A percentile compares a stretch with the other conserved stretches of the same genome.
Conservation (phyloP, 2,329 filamentous ascomycete genomes). For the Fusarium torulosum region DNA sequence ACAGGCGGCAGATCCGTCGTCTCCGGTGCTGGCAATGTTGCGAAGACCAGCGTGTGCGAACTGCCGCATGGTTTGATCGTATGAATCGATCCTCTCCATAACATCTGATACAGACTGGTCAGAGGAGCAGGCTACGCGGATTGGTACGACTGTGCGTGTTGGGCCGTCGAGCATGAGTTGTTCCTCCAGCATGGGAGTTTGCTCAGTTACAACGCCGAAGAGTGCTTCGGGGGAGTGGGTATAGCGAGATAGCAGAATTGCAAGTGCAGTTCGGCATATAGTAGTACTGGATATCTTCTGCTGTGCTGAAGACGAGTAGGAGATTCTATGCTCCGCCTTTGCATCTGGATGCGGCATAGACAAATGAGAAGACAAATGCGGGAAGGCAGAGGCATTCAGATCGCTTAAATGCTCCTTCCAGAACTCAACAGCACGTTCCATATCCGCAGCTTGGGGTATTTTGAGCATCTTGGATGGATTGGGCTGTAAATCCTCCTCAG, state of each 20-base stretch:
- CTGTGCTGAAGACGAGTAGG: rapidly evolving
- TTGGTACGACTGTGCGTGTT: conserved; percentile 3
- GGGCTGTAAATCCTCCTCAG: background rate
- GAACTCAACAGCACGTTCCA: background rate
- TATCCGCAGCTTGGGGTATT: background rate
- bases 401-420: background rate
- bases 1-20: conserved; percentile 14
- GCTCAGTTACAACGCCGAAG: conserved; percentile 12
- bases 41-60: conserved; percentile 6
- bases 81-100: background rate
- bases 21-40: background rate
- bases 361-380: background rate
- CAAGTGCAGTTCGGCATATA: conserved; percentile 7
- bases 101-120: background rate
- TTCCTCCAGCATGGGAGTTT: background rate
- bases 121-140: conserved; percentile 3
- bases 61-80: background rate
- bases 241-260: conserved; percentile 12
- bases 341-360: background rate
- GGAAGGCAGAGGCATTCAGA: conserved; percentile 16
- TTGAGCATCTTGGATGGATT: background rate
- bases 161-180: background rate
- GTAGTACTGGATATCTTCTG: rapidly evolving
- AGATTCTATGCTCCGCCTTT: background rate
- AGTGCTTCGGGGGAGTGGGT: conserved; percentile 10